phyloP scores from a whole-genome alignment of 176 grass and related monocot species.

The Phragmites australis region DNA sequence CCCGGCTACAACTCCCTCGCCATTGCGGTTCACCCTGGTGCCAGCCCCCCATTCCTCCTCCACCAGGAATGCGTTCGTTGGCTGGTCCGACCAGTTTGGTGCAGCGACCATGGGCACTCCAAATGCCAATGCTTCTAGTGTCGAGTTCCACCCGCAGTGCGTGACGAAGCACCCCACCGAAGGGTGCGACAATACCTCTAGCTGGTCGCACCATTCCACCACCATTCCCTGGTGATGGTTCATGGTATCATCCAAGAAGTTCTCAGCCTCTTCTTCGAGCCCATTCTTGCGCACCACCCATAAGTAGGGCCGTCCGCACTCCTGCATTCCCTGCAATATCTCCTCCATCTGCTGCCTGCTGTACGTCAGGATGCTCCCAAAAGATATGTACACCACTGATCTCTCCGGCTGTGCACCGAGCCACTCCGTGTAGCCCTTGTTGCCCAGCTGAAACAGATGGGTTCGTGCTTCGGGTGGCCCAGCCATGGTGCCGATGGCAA shows the following conservation, averaged over 20 bases:
- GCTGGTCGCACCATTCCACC: slow-evolving; percentile 36
- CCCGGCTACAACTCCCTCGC: background rate
- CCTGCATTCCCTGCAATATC: background rate
- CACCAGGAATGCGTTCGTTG: slow-evolving; percentile 14
- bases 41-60: slow-evolving; percentile 23
- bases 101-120: slow-evolving; percentile 31
- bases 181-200: slow-evolving; percentile 27
- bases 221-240: background rate
- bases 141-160: slow-evolving; percentile 67
- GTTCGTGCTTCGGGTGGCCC: too few species aligned
- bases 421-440: slow-evolving; percentile 27
- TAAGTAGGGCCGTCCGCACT: slow-evolving; percentile 27
- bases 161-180: slow-evolving; percentile 57
- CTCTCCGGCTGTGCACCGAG: background rate
- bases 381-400: slow-evolving; percentile 34
- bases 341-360: slow-evolving; percentile 19
- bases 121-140: background rate
- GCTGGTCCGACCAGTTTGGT: slow-evolving; percentile 32
- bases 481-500: too few species aligned
- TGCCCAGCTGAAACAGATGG: background rate
- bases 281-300: slow-evolving; percentile 18
- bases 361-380: slow-evolving; percentile 14
- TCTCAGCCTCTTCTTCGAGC: background rate
- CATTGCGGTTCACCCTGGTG: background rate
- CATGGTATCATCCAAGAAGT: background rate